Base-by-base conservation (phyloP, 768 basidiomycete species). In the Floccularia luteovirens region DNA sequence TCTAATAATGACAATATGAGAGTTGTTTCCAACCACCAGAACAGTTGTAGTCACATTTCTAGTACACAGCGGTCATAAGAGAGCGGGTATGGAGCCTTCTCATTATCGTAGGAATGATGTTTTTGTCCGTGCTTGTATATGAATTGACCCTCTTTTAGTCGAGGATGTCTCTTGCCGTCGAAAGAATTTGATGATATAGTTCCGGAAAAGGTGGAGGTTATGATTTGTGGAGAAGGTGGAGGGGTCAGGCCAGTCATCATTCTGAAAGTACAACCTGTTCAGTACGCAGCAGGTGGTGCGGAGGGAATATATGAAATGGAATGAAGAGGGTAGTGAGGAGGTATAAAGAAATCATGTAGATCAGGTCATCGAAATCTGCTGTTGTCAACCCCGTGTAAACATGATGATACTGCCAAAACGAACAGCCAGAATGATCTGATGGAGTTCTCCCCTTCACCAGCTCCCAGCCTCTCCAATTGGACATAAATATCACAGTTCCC, bases 51-150 rank as follows among this genome's bases (percentile, higher is more conserved):
- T 54, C 57, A 87, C 85, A 83, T 60, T 50, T 86, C 82, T 30
- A 87, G 60, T 39, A 84, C 63, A 31, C 77, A 61, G 37, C 67
- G 69, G 54, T 85, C 79, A 55, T 86, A 88, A 19, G 75, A 79
- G 25, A 83, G 53, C 1, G 86, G 86, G 63, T 89, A 89, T 2
- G 84, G 86, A 2, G 82, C 86, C 62, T 88, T 86, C 55, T 84
- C 81, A 27, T 68, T 70, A 45, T 79, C 79, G 51, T 78, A 79
- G 13, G 73, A 67, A 54, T 87, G 86, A 43, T 82, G 78, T 39
- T 67, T 67, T 34, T 72, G 73, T 33, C 83, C 83, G 50, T 79
- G 55, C 50, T 79, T 82, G 48, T 60, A 54, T 31, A 70, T 52
- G 52, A 82, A 83, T 36, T 71, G 72, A 41, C 64, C 69, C 54